Percentiles rank a stretch among this genome's conserved stretches.
These are phyloP conservation scores for Hemileia vastatrix DNA, from an alignment of 1,284 basidiomycete genomes.

Conservation along the genomic window DNA sequence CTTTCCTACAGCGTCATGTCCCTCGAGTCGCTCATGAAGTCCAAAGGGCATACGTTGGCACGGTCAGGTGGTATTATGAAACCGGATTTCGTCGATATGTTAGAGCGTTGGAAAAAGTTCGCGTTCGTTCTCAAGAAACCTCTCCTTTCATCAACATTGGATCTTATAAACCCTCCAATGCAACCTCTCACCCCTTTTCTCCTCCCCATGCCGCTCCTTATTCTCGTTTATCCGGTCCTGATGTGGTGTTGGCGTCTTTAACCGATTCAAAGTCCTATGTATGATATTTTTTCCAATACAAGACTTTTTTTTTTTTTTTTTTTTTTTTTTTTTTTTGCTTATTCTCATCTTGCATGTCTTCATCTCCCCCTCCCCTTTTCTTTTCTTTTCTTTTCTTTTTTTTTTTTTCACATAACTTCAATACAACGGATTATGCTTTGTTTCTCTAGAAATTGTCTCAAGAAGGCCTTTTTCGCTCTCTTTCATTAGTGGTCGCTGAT, in stretches of 20 bases:
- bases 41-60: constrained; percentile 73
- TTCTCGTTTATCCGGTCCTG: constrained; percentile 58
- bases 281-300: constrained; percentile 52
- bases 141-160: constrained; percentile 20
- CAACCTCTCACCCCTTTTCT: neutral
- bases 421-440: no score
- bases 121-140: constrained; percentile 48
- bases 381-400: constrained; percentile 1
- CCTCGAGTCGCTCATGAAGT: constrained; percentile 75
- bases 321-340: neutral
- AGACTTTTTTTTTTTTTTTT: constrained; percentile 56
- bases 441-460: constrained; percentile 78
- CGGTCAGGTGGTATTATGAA: constrained; percentile 85
- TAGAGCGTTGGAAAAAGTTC: constrained; percentile 65
- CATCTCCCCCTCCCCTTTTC: neutral
- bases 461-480: constrained; percentile 71
- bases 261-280: constrained; percentile 75
- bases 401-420: no score
- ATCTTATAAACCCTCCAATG: constrained; percentile 31
- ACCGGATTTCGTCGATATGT: constrained; percentile 87
- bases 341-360: constrained; percentile 3
- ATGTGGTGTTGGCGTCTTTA: constrained; percentile 69
- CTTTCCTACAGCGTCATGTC: constrained; percentile 74
- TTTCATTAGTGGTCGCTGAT: constrained; percentile 79
- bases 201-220: constrained; percentile 12